phyloP scores from a whole-genome alignment of 1,284 basidiomycete species.

The Ceratobasidium sp. region DNA sequence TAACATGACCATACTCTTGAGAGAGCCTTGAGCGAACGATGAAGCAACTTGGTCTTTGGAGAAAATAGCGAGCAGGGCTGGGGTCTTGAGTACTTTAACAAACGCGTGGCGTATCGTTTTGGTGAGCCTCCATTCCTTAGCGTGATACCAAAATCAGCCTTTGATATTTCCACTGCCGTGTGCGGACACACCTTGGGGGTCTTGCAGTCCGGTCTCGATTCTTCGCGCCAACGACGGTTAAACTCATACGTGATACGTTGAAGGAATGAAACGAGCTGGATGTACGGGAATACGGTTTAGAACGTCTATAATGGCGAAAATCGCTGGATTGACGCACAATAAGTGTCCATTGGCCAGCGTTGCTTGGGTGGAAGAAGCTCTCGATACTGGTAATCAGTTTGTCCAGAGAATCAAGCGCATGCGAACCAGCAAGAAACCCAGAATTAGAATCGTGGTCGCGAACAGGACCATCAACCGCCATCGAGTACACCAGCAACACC shows the following conservation, averaged over 20 bases:
- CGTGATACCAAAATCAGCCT: not conserved
- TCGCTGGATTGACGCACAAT: constrained; percentile 59
- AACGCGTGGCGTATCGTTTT: constrained; percentile 85
- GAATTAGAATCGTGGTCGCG: constrained; percentile 59
- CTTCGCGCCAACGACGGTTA: constrained; percentile 83
- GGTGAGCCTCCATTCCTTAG: constrained; percentile 74
- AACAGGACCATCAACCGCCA: constrained; percentile 83
- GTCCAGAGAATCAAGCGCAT: constrained; percentile 89
- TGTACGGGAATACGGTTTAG: constrained; percentile 51
- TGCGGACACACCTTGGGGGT: constrained; percentile 74
- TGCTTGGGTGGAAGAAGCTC: constrained; percentile 92
- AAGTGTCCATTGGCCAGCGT: constrained; percentile 77
- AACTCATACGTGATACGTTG: constrained; percentile 86
- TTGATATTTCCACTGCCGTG: not conserved
- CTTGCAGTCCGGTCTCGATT: constrained; percentile 82
- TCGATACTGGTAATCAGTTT: constrained; percentile 93
- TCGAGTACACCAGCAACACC: constrained; percentile 90
- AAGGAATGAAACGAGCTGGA: constrained; percentile 78
- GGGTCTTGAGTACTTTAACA: constrained; percentile 85
- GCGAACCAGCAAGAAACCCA: constrained; percentile 84
- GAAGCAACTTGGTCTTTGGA: constrained; percentile 83
- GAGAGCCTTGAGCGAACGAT: constrained; percentile 74
- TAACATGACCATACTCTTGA: constrained; percentile 73
- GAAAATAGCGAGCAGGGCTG: constrained; percentile 95
- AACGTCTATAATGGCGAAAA: not conserved